Percentiles rank a stretch among this genome's conserved stretches.
These are phyloP conservation scores for Raphanus raphanistrum DNA, from an alignment of 345 rosid species.

Conservation along the genomic window DNA sequence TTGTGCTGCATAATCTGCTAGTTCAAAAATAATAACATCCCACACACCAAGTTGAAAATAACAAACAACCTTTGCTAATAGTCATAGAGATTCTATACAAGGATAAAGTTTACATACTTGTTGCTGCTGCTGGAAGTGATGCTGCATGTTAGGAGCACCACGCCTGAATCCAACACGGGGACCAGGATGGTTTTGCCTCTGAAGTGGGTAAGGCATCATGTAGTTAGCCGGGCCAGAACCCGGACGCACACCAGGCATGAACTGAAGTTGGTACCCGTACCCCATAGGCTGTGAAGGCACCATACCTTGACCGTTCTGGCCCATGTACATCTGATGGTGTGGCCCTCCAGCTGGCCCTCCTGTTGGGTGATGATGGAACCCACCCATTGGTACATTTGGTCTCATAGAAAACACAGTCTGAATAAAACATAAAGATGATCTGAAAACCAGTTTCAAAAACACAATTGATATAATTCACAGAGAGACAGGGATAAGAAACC, in stretches of 20 bases:
- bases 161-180: constrained; percentile 53
- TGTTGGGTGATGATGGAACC: constrained; percentile 29
- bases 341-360: constrained; percentile 32
- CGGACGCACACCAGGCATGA: constrained; percentile 56
- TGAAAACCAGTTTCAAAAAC: not conserved
- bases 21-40: not conserved
- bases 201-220: constrained; percentile 58
- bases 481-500: constrained; percentile 38
- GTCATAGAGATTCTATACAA: not conserved
- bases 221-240: constrained; percentile 23
- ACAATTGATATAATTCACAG: not conserved
- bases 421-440: not conserved
- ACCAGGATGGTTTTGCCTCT: constrained; percentile 54
- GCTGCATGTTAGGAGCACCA: constrained; percentile 46
- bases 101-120: constrained; percentile 10
- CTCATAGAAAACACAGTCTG: constrained; percentile 32
- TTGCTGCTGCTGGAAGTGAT: constrained; percentile 30
- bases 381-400: constrained; percentile 21
- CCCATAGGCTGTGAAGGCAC: constrained; percentile 58
- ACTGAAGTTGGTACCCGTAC: constrained; percentile 54
- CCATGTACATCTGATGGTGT: constrained; percentile 32
- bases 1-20: constrained; percentile 43
- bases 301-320: constrained; percentile 46
- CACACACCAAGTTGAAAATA: not conserved
- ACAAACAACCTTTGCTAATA: not conserved